A percentile compares a stretch with the other conserved stretches of the same genome.
Conservation (phyloP, 495 filamentous ascomycete genomes). For the Talaromyces thailandensis region DNA sequence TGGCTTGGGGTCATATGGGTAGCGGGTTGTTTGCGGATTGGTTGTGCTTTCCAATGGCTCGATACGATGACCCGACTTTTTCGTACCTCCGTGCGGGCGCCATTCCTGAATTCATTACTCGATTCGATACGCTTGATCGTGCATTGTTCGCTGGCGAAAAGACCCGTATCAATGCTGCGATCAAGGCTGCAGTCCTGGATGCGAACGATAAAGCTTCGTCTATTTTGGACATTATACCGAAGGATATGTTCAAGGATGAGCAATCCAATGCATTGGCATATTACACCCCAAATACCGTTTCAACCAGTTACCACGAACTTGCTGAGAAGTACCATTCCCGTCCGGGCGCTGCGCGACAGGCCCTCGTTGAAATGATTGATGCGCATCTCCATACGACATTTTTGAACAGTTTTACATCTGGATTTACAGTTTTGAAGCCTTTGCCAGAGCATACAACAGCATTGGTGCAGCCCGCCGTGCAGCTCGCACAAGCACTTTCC, state of each 20-base stretch:
- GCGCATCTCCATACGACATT: slow-evolving; percentile 80
- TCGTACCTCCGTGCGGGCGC: slow-evolving; percentile 63
- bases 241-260: slow-evolving; percentile 56
- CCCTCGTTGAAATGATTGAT: slow-evolving; percentile 68
- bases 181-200: slow-evolving; percentile 53
- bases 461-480: slow-evolving; percentile 57
- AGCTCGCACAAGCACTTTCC: slow-evolving; percentile 63
- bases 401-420: slow-evolving; percentile 65
- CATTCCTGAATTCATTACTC: slow-evolving; percentile 55
- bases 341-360: slow-evolving; percentile 46
- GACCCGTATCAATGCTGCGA: slow-evolving; percentile 49
- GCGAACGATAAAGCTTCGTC: slow-evolving; percentile 42
- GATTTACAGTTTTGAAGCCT: slow-evolving; percentile 75
- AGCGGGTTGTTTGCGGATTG: slow-evolving; percentile 74
- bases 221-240: slow-evolving; percentile 47
- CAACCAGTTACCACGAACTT: slow-evolving; percentile 54
- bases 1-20: slow-evolving; percentile 93
- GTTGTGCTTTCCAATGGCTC: slow-evolving; percentile 76
- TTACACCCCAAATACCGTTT: slow-evolving; percentile 58
- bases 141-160: slow-evolving; percentile 70
- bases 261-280: slow-evolving; percentile 62
- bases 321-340: slow-evolving; percentile 48
- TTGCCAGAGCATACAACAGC: slow-evolving; percentile 61
- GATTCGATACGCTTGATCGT: slow-evolving; percentile 63
- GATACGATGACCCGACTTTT: slow-evolving; percentile 63